A percentile compares a stretch with the other conserved stretches of the same genome.
Conservation (phyloP, 202 grass and related monocot genomes). For the Digitaria exilis region DNA sequence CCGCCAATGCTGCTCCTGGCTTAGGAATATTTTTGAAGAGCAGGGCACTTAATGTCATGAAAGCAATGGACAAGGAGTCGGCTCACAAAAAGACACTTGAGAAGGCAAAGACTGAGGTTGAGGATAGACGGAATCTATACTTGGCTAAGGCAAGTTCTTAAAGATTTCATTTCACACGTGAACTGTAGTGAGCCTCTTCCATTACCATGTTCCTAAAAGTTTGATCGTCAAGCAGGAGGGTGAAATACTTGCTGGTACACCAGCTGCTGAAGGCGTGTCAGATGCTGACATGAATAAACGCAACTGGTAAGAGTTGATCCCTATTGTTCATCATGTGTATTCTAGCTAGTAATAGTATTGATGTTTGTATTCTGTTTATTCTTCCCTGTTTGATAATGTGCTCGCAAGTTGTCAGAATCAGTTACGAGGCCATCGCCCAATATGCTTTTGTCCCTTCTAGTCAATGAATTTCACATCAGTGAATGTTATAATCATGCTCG, state of each 20-base stretch:
- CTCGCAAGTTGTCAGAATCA: not conserved
- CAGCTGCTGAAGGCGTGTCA: conserved; percentile 87
- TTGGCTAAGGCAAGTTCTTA: conserved; percentile 72
- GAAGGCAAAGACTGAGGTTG: conserved; percentile 69
- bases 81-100: conserved; percentile 83
- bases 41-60: conserved; percentile 73
- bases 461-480: not conserved
- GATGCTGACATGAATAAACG: conserved; percentile 93
- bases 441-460: not conserved
- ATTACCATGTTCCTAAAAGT: conserved; percentile 35
- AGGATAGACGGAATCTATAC: conserved; percentile 92
- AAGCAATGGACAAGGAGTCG: conserved; percentile 83
- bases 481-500: conserved; percentile 18
- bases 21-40: conserved; percentile 91
- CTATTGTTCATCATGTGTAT: not conserved
- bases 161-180: not conserved
- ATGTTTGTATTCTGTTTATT: conserved; percentile 7
- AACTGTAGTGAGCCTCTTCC: not conserved
- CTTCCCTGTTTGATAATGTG: conserved; percentile 22
- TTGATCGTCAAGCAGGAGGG: conserved; percentile 64
- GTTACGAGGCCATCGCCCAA: not conserved
- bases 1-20: conserved; percentile 75
- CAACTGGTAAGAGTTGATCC: conserved; percentile 56
- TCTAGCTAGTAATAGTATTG: conserved; percentile 17
- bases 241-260: conserved; percentile 81